These are phyloP conservation scores for Tolypocladium tropicale DNA, from an alignment of 2,329 filamentous ascomycete genomes.

Conservation along the genomic window DNA sequence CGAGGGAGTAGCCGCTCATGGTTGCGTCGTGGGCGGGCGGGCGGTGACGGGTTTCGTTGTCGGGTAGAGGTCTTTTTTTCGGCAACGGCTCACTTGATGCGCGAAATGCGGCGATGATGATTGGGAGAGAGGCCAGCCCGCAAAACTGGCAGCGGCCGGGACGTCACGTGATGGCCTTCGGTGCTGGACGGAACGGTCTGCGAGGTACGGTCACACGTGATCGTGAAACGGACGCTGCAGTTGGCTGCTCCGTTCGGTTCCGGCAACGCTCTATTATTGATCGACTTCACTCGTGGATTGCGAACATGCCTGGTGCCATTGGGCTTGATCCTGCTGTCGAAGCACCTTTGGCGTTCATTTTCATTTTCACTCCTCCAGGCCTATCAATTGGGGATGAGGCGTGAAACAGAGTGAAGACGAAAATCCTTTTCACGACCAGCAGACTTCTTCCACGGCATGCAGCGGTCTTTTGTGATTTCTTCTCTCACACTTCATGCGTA, in stretches of 20 bases:
- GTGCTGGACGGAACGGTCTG: neutral
- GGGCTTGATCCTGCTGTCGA: neutral
- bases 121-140: constrained; percentile 13
- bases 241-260: neutral
- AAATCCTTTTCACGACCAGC: too few relatives aligned
- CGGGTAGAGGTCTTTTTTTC: constrained; percentile 6
- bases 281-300: neutral
- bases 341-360: too few relatives aligned
- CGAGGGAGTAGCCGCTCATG: constrained; percentile 61
- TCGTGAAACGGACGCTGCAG: neutral
- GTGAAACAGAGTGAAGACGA: too few relatives aligned
- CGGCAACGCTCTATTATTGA: neutral
- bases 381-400: too few relatives aligned
- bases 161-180: constrained; percentile 19
- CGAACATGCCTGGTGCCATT: too few relatives aligned
- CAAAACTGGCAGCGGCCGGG: constrained; percentile 20
- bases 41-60: neutral
- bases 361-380: too few relatives aligned
- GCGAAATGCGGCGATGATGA: constrained; percentile 23
- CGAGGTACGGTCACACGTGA: neutral
- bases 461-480: too few relatives aligned
- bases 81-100: constrained; percentile 14
- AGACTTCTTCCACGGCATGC: too few relatives aligned
- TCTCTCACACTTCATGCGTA: too few relatives aligned
- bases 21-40: constrained; percentile 15